Conservation (phyloP, 2,329 filamentous ascomycete genomes). For the Monilinia fructigena region DNA sequence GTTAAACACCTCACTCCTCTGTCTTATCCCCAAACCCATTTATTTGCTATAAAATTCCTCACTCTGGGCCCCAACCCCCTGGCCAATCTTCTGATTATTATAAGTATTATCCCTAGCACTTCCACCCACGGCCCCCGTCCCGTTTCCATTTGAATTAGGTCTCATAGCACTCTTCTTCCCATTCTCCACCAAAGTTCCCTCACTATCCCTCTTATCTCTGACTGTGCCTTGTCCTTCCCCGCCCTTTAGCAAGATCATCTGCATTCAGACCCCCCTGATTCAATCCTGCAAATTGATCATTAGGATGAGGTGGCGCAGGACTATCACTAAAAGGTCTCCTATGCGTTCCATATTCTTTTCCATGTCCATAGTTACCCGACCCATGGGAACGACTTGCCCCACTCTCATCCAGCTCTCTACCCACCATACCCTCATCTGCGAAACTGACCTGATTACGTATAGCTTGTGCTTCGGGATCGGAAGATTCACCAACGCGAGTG, state of each 20-base stretch:
- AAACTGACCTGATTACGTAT: not conserved
- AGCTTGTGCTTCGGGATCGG: not conserved
- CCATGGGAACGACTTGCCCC: not conserved
- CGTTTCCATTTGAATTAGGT: too few relatives aligned
- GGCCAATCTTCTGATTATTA: conserved; percentile 5
- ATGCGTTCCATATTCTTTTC: conserved; percentile 9
- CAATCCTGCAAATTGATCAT: conserved; percentile 31
- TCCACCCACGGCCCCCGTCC: not conserved
- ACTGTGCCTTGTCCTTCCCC: not conserved
- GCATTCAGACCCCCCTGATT: conserved; percentile 5
- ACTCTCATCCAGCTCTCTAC: conserved; percentile 2
- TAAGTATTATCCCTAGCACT: conserved; percentile 1
- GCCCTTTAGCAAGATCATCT: conserved; percentile 7
- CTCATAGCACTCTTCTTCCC: not conserved
- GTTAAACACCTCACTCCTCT: not conserved
- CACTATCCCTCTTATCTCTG: not conserved
- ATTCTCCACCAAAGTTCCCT: conserved; percentile 6
- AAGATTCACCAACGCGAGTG: not conserved
- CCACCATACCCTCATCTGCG: not conserved
- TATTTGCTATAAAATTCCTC: not conserved
- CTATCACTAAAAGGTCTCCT: conserved; percentile 26
- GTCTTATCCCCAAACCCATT: not conserved
- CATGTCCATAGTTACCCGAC: not conserved
- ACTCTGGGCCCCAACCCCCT: not conserved
- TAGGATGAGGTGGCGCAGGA: conserved; percentile 29